Evolutionary conservation across 441 rosid genomes (phyloP).

Genomic region (Erodium chrysanthum): DNA sequence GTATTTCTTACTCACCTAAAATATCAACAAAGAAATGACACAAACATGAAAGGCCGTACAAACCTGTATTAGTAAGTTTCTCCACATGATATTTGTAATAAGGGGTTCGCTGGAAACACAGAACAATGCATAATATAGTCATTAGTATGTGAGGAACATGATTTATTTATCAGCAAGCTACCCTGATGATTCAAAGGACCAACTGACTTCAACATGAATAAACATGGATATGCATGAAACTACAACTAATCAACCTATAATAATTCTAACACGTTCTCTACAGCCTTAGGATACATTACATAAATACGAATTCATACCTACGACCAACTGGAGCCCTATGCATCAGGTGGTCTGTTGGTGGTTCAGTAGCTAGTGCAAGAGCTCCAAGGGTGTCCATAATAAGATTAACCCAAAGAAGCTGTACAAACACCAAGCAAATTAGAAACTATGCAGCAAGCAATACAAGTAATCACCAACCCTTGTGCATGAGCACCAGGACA

Average conservation of each 20-base stretch:
- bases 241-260: background rate
- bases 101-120: conserved; percentile 71
- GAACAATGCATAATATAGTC: background rate
- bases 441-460: background rate
- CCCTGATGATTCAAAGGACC: background rate
- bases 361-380: conserved; percentile 92
- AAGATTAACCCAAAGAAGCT: conserved; percentile 99
- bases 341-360: conserved; percentile 91
- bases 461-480: background rate
- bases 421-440: conserved; percentile 20
- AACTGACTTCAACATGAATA: conserved; percentile 6
- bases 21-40: background rate
- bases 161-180: background rate
- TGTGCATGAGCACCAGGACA: background rate
- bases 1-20: background rate
- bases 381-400: conserved; percentile 99
- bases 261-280: background rate
- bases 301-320: conserved; percentile 34
- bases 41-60: background rate
- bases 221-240: background rate
- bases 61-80: conserved; percentile 89
- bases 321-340: conserved; percentile 80
- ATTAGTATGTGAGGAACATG: background rate
- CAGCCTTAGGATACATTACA: background rate
- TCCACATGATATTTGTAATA: conserved; percentile 92